Conservation (phyloP, 169 alveolate species). For the Amoebophrya sp. region DNA sequence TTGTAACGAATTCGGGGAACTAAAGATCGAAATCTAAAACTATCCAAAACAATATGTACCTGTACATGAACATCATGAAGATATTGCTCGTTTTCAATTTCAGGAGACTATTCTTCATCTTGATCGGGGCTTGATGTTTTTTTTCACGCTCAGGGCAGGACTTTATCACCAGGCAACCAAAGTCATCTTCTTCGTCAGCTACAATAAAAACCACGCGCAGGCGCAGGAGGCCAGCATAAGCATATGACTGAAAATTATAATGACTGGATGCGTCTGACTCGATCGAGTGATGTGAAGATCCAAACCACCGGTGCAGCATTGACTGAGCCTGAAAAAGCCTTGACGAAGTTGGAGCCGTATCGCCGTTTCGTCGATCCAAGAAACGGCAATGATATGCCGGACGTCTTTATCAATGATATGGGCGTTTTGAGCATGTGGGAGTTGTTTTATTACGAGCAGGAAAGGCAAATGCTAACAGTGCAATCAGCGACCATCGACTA, state of each 20-base stretch:
- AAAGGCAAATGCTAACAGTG: neutral
- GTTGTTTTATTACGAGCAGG: neutral
- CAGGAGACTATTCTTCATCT: too few relatives aligned
- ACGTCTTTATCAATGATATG: neutral
- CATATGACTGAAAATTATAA: neutral
- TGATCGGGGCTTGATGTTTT: too few relatives aligned
- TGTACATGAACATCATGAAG: too few relatives aligned
- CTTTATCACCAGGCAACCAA: too few relatives aligned
- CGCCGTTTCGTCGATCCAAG: too few relatives aligned
- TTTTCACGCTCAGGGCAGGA: too few relatives aligned
- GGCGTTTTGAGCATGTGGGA: neutral
- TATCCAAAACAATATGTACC: too few relatives aligned
- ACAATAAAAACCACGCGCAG: neutral
- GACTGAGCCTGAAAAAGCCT: neutral
- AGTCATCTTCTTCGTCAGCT: too few relatives aligned
- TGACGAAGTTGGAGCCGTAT: neutral
- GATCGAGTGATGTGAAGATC: neutral
- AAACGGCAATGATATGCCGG: too few relatives aligned
- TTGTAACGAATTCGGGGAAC: too few relatives aligned
- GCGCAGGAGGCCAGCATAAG: neutral
- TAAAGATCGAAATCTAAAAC: too few relatives aligned
- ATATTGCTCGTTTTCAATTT: too few relatives aligned
- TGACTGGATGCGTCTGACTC: neutral
- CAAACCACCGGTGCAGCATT: neutral
- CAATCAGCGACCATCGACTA: neutral